phyloP scores from a whole-genome alignment of 1,139 yeast species.

The Lodderomyces beijingensis region DNA sequence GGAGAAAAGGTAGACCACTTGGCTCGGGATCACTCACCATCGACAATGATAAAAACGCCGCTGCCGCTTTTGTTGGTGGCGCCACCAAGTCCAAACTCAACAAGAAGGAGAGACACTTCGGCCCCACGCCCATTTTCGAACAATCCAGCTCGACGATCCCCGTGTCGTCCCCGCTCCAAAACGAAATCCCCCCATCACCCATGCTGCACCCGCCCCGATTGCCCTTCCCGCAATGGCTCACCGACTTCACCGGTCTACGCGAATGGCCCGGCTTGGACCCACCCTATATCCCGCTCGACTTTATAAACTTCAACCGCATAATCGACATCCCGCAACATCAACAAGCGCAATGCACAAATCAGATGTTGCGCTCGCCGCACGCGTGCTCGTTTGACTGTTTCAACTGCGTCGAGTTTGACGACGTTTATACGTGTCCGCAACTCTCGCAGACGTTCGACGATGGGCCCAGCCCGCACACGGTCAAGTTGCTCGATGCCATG shows the following conservation, averaged over 20 bases:
- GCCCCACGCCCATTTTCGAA: too few species aligned
- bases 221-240: conserved; percentile 78
- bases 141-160: too few species aligned
- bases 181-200: conserved; percentile 10
- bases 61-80: conserved; percentile 1
- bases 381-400: conserved; percentile 85
- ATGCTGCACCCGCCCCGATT: conserved; percentile 14
- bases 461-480: conserved; percentile 80
- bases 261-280: conserved; percentile 87
- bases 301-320: conserved; percentile 53
- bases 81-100: too few species aligned
- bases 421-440: conserved; percentile 66
- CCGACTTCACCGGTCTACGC: conserved; percentile 63
- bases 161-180: too few species aligned
- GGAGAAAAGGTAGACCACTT: background rate
- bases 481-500: conserved; percentile 50
- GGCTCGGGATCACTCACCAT: too few species aligned
- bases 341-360: conserved; percentile 56
- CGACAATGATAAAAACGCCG: conserved; percentile 1
- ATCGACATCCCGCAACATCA: conserved; percentile 41
- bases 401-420: conserved; percentile 75
- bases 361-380: conserved; percentile 19
- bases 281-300: conserved; percentile 78
- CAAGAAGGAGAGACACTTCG: too few species aligned
- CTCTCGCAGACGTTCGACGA: conserved; percentile 91